These are phyloP conservation scores for Claviceps citrina DNA, from an alignment of 2,329 filamentous ascomycete genomes.

Conservation along the genomic window DNA sequence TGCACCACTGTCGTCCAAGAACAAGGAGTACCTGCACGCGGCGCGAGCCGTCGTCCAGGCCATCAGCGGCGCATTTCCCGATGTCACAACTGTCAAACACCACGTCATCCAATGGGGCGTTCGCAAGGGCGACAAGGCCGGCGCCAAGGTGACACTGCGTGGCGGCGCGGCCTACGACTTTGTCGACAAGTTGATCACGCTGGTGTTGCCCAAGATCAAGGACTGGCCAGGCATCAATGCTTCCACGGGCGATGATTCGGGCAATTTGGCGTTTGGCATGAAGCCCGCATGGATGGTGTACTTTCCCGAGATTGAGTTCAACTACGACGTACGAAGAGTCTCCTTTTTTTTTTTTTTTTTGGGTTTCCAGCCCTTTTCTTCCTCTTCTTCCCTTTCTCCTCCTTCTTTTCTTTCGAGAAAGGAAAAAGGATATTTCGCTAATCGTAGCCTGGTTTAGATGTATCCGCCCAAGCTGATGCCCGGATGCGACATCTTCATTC, in stretches of 20 bases:
- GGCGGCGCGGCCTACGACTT: constrained; percentile 82
- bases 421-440: too few species aligned
- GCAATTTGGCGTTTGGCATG: constrained; percentile 77
- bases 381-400: not conserved
- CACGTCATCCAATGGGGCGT: constrained; percentile 65
- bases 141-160: constrained; percentile 61
- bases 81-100: constrained; percentile 52
- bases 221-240: constrained; percentile 64
- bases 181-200: constrained; percentile 72
- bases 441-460: too few species aligned
- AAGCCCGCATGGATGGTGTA: constrained; percentile 57
- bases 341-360: constrained; percentile 10
- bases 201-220: constrained; percentile 90
- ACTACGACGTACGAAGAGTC: constrained; percentile 61
- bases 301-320: constrained; percentile 90
- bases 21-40: constrained; percentile 63
- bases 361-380: not conserved
- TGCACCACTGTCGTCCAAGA: constrained; percentile 53
- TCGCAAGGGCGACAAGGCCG: constrained; percentile 52
- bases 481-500: constrained; percentile 66
- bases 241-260: constrained; percentile 65
- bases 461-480: constrained; percentile 60
- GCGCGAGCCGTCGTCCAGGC: constrained; percentile 73
- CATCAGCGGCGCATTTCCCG: constrained; percentile 63
- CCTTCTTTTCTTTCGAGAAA: not conserved